These are phyloP conservation scores for Russula abietina DNA, from an alignment of 768 basidiomycete species.

Conservation along the genomic window DNA sequence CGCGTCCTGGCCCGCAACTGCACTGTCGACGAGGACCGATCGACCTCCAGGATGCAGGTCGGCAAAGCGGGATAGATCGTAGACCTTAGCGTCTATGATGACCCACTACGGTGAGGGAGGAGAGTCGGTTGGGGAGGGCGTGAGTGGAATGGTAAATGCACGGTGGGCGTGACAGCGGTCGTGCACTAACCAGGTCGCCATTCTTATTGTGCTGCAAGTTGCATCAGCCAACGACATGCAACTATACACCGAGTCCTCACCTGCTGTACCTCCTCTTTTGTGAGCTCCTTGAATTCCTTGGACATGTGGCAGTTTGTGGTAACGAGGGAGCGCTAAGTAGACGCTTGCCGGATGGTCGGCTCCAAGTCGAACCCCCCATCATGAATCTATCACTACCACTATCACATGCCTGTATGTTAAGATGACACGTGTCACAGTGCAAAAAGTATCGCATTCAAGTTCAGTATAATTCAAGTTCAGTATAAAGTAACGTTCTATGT, in stretches of 20 bases:
- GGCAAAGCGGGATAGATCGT: slow-evolving; percentile 74
- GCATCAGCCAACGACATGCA: not conserved
- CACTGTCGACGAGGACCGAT: slow-evolving; percentile 52
- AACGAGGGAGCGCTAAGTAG: too few species aligned
- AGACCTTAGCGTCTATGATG: slow-evolving; percentile 74
- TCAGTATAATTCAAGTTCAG: too few species aligned
- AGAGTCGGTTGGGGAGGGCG: not conserved
- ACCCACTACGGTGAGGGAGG: slow-evolving; percentile 56
- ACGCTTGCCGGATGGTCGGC: too few species aligned
- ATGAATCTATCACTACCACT: too few species aligned
- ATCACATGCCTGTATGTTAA: not conserved
- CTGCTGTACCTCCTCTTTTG: slow-evolving; percentile 68
- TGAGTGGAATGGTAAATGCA: not conserved
- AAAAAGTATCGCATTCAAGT: not conserved
- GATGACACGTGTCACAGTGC: not conserved
- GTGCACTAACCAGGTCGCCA: slow-evolving; percentile 62
- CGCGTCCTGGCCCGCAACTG: slow-evolving; percentile 65
- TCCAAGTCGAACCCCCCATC: too few species aligned
- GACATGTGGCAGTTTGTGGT: too few species aligned
- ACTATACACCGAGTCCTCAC: slow-evolving; percentile 33
- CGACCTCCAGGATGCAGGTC: slow-evolving; percentile 82
- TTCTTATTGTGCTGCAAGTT: slow-evolving; percentile 71
- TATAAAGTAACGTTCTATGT: not conserved
- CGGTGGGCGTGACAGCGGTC: too few species aligned
- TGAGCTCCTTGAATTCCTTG: too few species aligned